These are phyloP conservation scores for Mycena indigotica DNA, from an alignment of 768 basidiomycete species.

Conservation along the genomic window DNA sequence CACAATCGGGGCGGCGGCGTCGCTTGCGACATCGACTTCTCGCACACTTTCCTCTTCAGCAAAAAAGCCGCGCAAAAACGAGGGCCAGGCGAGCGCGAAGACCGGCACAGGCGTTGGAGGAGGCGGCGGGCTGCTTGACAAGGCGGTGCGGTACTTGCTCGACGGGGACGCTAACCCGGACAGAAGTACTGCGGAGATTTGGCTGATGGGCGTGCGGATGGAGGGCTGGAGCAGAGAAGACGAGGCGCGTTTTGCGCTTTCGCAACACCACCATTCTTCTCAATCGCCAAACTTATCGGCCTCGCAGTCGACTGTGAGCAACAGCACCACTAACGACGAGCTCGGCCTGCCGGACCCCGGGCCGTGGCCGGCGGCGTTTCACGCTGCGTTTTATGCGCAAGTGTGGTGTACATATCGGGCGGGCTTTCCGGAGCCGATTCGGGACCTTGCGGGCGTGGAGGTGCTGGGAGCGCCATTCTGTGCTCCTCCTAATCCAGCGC, in stretches of 20 bases:
- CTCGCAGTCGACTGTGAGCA: neutral
- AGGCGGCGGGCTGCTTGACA: conserved; percentile 46
- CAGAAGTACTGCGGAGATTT: conserved; percentile 64
- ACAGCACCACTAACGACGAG: conserved; percentile 1
- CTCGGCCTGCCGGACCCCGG: conserved; percentile 5
- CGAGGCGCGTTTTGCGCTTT: conserved; percentile 7
- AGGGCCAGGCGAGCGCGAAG: neutral
- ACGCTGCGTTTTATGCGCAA: conserved; percentile 70
- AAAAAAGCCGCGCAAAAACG: neutral
- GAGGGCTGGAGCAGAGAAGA: conserved; percentile 35
- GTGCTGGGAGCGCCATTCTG: neutral
- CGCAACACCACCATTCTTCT: neutral
- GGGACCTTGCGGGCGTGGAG: conserved; percentile 37
- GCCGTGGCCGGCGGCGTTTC: conserved; percentile 62
- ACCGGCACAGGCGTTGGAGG: conserved; percentile 23
- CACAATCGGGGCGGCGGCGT: neutral
- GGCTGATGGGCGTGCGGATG: conserved; percentile 57
- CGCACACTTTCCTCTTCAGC: neutral
- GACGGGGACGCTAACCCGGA: conserved; percentile 75
- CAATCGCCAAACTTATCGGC: neutral
- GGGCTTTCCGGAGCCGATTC: conserved; percentile 61
- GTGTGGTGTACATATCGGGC: conserved; percentile 78
- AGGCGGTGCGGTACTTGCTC: conserved; percentile 66
- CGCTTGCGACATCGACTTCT: conserved; percentile 8
- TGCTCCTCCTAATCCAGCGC: neutral